Conservation (phyloP, 2,329 filamentous ascomycete genomes). For the Cercospora beticola region DNA sequence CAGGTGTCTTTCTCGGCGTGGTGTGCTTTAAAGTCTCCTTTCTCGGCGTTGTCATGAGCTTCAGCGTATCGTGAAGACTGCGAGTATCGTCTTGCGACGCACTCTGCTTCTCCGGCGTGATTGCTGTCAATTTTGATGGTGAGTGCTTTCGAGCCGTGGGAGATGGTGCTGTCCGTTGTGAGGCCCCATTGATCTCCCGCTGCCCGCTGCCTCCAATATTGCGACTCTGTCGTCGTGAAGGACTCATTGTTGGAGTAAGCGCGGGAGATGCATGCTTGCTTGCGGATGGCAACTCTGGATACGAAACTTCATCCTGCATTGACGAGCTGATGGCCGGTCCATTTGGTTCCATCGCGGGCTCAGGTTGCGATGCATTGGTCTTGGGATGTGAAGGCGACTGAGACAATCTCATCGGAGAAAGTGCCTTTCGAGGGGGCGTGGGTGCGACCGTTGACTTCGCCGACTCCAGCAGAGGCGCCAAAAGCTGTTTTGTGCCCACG, state of each 20-base stretch:
- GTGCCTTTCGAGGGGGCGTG: constrained; percentile 22
- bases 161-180: constrained; percentile 28
- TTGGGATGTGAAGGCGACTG: constrained; percentile 8
- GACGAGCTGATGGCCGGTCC: constrained; percentile 16
- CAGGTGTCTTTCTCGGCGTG: constrained; percentile 43
- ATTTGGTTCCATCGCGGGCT: not conserved
- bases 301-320: constrained; percentile 21
- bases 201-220: not conserved
- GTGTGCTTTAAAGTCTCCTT: constrained; percentile 45
- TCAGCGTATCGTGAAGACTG: constrained; percentile 44
- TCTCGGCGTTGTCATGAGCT: constrained; percentile 49
- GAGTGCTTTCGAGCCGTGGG: constrained; percentile 34
- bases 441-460: constrained; percentile 28
- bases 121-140: constrained; percentile 16
- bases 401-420: constrained; percentile 24
- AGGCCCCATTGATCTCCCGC: constrained; percentile 20
- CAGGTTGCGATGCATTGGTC: not conserved
- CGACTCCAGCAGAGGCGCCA: constrained; percentile 39
- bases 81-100: constrained; percentile 23
- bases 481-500: constrained; percentile 35
- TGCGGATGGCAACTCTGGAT: constrained; percentile 27
- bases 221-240: constrained; percentile 20
- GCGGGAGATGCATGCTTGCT: constrained; percentile 18
- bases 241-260: constrained; percentile 23
- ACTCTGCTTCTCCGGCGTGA: constrained; percentile 24